Evolutionary conservation across 768 basidiomycete species (phyloP).

Genomic region (Lentinus tigrinus): DNA sequence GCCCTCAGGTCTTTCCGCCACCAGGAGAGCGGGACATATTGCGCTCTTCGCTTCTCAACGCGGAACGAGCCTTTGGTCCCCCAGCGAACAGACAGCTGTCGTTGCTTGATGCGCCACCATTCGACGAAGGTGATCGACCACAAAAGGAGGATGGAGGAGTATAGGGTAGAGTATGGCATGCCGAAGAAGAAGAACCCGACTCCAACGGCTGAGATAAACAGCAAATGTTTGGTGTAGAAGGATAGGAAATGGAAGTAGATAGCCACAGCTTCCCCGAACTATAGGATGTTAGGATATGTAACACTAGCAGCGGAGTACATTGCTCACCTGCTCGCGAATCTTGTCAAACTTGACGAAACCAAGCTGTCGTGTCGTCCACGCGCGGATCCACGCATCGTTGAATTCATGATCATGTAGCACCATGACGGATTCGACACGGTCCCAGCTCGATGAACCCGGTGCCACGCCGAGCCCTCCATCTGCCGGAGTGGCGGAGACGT

Average conservation of each 20-base stretch:
- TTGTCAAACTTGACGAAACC: slow-evolving; percentile 64
- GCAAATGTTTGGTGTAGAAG: slow-evolving; percentile 77
- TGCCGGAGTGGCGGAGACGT: slow-evolving; percentile 63
- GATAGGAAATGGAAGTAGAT: slow-evolving; percentile 89
- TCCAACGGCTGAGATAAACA: slow-evolving; percentile 75
- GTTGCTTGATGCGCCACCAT: slow-evolving; percentile 88
- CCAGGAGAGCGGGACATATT: slow-evolving; percentile 56
- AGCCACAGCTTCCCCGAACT: slow-evolving; percentile 82
- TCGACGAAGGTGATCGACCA: slow-evolving; percentile 90
- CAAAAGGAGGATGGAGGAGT: slow-evolving; percentile 71
- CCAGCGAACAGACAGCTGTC: slow-evolving; percentile 79
- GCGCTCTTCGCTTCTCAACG: slow-evolving; percentile 70
- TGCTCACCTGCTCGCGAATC: slow-evolving; percentile 66
- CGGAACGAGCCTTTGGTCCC: slow-evolving; percentile 75
- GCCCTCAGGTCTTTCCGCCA: slow-evolving; percentile 72
- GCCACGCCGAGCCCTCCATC: slow-evolving; percentile 87
- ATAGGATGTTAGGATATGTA: slow-evolving; percentile 14
- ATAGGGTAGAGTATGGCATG: slow-evolving; percentile 71
- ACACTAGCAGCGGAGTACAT: neutral
- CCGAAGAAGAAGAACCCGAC: slow-evolving; percentile 67
- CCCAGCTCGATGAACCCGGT: slow-evolving; percentile 70
- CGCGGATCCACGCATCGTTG: slow-evolving; percentile 75
- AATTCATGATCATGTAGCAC: slow-evolving; percentile 82
- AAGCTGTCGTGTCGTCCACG: slow-evolving; percentile 68
- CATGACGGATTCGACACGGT: slow-evolving; percentile 77